These are phyloP conservation scores for Eleusine coracana DNA, from an alignment of 176 grass and related monocot genomes.

Conservation along the genomic window DNA sequence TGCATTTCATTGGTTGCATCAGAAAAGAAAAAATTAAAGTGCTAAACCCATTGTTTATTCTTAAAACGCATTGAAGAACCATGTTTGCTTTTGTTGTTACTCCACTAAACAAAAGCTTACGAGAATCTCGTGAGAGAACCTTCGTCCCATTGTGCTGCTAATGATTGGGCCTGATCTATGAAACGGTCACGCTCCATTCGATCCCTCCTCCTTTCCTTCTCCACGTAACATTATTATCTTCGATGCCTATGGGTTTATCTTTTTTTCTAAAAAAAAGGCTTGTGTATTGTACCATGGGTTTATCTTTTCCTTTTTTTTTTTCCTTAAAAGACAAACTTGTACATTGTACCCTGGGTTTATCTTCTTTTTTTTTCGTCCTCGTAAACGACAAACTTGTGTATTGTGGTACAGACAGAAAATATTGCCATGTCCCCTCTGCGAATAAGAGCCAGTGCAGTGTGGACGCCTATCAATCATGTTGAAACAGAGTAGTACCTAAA, in stretches of 20 bases:
- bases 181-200: constrained; percentile 20
- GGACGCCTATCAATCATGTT: neutral
- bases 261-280: neutral
- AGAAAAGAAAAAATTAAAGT: no score
- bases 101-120: neutral
- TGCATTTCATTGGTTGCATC: neutral
- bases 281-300: neutral
- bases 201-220: neutral
- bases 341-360: neutral
- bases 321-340: no score
- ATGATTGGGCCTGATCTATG: constrained; percentile 6
- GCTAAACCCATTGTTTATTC: no score
- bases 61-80: no score
- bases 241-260: neutral
- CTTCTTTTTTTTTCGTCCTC: no score
- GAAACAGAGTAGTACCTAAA: neutral
- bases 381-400: no score
- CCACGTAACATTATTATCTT: neutral
- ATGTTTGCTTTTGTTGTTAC: neutral
- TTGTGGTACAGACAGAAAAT: neutral
- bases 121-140: constrained; percentile 15
- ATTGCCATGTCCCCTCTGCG: neutral
- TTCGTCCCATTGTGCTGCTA: constrained; percentile 21
- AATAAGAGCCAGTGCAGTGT: neutral
- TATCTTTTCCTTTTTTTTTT: no score